phyloP scores from a whole-genome alignment of 2,329 filamentous ascomycete genomes.

The Talaromyces sp. region DNA sequence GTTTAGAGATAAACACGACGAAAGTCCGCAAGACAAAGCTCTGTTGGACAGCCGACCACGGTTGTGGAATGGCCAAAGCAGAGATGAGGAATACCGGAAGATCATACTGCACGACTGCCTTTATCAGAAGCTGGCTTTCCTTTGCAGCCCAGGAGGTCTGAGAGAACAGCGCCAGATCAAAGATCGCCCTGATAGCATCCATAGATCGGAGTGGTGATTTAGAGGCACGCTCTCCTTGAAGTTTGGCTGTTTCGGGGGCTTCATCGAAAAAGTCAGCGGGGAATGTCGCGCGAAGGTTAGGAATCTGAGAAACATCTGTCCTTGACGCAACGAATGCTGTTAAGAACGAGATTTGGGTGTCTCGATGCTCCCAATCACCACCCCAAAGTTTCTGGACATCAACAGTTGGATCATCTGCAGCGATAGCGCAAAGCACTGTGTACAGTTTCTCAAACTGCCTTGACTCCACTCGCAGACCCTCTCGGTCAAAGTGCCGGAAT shows the following conservation, averaged over 20 bases:
- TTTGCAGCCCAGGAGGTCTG: conserved; percentile 59
- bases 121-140: conserved; percentile 61
- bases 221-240: conserved; percentile 67
- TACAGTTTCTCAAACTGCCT: conserved; percentile 82
- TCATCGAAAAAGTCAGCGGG: conserved; percentile 65
- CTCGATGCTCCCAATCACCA: conserved; percentile 79
- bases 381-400: conserved; percentile 92
- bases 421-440: conserved; percentile 73
- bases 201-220: conserved; percentile 87
- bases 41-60: conserved; percentile 53
- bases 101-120: conserved; percentile 60
- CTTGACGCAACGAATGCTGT: conserved; percentile 79
- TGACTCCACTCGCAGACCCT: conserved; percentile 73
- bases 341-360: conserved; percentile 92
- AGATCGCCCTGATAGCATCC: conserved; percentile 72
- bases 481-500: conserved; percentile 77
- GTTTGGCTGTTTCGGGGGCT: conserved; percentile 61
- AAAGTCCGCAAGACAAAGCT: conserved; percentile 60
- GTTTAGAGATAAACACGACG: conserved; percentile 79
- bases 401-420: conserved; percentile 64
- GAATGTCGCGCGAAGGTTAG: conserved; percentile 77
- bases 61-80: conserved; percentile 51
- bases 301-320: conserved; percentile 82
- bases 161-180: conserved; percentile 63
- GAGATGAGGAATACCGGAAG: conserved; percentile 55